phyloP scores from a whole-genome alignment of 2,329 filamentous ascomycete genomes.

The Alternaria angustiovoidea region DNA sequence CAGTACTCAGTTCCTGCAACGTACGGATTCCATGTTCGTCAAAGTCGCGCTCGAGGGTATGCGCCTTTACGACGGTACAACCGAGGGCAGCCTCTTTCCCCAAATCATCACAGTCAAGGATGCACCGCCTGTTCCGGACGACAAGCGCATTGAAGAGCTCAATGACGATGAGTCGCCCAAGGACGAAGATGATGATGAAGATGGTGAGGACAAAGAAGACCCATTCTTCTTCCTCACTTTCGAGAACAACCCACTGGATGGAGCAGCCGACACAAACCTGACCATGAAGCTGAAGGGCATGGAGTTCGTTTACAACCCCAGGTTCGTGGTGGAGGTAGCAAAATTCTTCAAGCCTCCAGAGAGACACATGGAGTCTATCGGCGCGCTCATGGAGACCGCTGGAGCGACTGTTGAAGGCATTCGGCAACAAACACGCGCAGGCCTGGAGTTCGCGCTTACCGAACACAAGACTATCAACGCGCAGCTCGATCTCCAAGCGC shows the following conservation, averaged over 20 bases:
- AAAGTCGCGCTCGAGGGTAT: constrained; percentile 92
- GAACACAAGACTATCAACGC: constrained; percentile 99
- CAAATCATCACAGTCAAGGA: constrained; percentile 98
- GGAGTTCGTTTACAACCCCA: constrained; percentile 97
- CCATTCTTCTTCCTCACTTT: constrained; percentile 92
- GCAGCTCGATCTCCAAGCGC: constrained; percentile 92
- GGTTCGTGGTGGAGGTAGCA: constrained; percentile 86
- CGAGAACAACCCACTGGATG: constrained; percentile 94
- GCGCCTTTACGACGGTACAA: constrained; percentile 95
- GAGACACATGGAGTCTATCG: constrained; percentile 97
- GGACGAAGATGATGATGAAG: constrained; percentile 55
- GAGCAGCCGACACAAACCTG: constrained; percentile 87
- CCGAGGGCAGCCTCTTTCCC: constrained; percentile 85
- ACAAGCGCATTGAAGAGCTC: constrained; percentile 58
- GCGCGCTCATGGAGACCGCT: constrained; percentile 91
- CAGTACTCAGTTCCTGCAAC: constrained; percentile 85
- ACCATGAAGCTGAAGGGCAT: constrained; percentile 92
- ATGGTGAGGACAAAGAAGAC: constrained; percentile 64
- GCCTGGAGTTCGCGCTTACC: constrained; percentile 93
- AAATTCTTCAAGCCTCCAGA: constrained; percentile 97
- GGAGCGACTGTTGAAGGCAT: constrained; percentile 95
- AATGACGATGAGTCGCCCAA: constrained; percentile 57
- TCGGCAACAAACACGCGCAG: constrained; percentile 92
- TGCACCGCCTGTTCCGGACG: constrained; percentile 67
- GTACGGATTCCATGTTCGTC: constrained; percentile 88